Evolutionary conservation across 2,329 filamentous ascomycete species (phyloP), one percentile per base, ranked within the genome.

Genomic region (Chaetomium strumarium): DNA sequence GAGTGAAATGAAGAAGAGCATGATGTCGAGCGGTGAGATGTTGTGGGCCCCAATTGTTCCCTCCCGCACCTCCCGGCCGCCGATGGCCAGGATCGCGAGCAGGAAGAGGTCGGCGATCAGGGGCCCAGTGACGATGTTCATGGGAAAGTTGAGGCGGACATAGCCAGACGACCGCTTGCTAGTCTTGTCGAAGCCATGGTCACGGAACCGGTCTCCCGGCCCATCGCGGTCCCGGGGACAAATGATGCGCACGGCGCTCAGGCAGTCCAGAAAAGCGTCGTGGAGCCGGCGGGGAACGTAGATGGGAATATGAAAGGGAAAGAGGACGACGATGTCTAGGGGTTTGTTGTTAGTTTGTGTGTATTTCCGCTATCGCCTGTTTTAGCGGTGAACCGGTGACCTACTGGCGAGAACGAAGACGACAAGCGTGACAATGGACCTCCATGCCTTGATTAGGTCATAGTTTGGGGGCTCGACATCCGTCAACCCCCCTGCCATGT

Each of bases 61-160:
- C 60, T 80, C 85, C n/a, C 78, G 72, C 0, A 89, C 83, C 67
- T 89, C 86, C 51, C 76, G 58, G 19, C 76, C 70, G 1, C 84
- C 84, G 62, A 89, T 89, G 6, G 85, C 84, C 19, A 75, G 62
- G 46, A 88, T 86, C 37, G 84, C 84, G 5, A 89, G 76, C 19
- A 89, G 70, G 59, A 89, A 88, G 1, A 89, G 75, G 60, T 87
- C 84, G 1, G 83, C 85, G 52, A 88, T 79, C 14, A 89, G 67
- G 0, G 86, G 86, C 1, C 84, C 83, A 0, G 85, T 89, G 41
- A 88, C 71, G 57, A 87, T 84, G 64, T 88, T 86, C 69, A 89
- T 71, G 6, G 84, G 84, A 37, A 88, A 80, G 3, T 68, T 64
- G 34, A 84, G 65, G 16, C 72, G 72, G 7, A 80, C 72, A 51